Percentiles rank a stretch among this genome's conserved stretches.
phyloP scores from a whole-genome alignment of 768 basidiomycete species.

The Naganishia onofrii region DNA sequence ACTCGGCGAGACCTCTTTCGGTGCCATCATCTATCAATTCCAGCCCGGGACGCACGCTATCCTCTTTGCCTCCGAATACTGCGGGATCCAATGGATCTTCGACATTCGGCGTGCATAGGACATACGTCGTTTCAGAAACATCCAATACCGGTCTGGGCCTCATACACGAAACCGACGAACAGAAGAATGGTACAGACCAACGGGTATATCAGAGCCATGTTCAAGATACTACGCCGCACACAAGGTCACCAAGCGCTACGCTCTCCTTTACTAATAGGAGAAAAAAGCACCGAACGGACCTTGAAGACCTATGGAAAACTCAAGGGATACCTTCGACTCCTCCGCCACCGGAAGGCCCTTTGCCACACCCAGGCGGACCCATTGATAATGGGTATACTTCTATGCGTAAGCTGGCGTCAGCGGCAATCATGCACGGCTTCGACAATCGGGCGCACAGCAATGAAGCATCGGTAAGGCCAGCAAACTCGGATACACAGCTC shows the following conservation, averaged over 20 bases:
- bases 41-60: background rate
- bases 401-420: background rate
- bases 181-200: background rate
- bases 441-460: background rate
- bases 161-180: conserved; percentile 5
- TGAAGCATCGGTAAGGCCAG: background rate
- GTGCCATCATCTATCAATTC: background rate
- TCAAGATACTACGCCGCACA: background rate
- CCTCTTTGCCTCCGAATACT: background rate
- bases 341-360: conserved; percentile 17
- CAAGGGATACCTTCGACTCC: background rate
- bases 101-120: conserved; percentile 1
- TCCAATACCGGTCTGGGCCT: background rate
- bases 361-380: background rate
- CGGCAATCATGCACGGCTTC: background rate
- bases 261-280: background rate
- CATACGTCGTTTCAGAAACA: background rate
- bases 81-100: background rate
- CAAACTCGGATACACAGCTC: background rate
- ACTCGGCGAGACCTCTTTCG: conserved; percentile 1
- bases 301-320: background rate
- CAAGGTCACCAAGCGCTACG: background rate
- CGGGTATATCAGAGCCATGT: background rate
- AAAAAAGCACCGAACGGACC: conserved; percentile 18
- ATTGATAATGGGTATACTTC: background rate